Evolutionary conservation across 75 land plant species (phyloP), one percentile per base, ranked within the genome.

Genomic region (Picea glauca): DNA sequence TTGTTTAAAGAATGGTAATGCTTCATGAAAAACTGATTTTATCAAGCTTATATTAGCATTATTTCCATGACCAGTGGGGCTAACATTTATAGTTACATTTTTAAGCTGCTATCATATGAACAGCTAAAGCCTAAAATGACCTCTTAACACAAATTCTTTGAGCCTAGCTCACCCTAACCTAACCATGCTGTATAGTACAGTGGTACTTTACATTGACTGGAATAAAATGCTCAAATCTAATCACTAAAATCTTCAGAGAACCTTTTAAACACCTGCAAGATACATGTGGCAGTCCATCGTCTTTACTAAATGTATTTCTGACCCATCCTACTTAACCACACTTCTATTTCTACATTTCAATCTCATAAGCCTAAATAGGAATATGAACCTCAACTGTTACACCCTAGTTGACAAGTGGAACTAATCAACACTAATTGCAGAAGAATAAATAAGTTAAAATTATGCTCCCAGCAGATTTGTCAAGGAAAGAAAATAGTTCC

Each of bases 1-100:
- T 43, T 70, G 26, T n/a, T 40, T 70, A 35, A 43, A 46, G 74
- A n/a, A 70, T 40, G 13, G 40, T n/a, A 70, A 70, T 70, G 56
- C 54, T 70, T 38, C 50, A 35, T 65, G 4, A 13, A 50, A 80
- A 50, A 80, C n/a, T 35, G 26, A 21, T 79, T 54, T 14, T 35
- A 32, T 26, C 4, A 30, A 12, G 32, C 1, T 21, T 33, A 11
- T 67, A 81, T 30, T 78, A 81, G 65, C 82, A 65, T 60, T 72
- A 68, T 76, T 64, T 77, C 60, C 65, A 76, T 72, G 67, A 81
- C 58, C 77, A 76, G 46, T 81, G 3, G 72, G 62, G 72, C 73
- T 60, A 17, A 58, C 60, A 14, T 73, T 78, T 30, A 20, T 11
- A 26, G 80, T 9, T 1, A 43, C 18, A 43, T 40, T 70, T 50